A percentile compares a stretch with the other conserved stretches of the same genome.
phyloP scores from a whole-genome alignment of 2,329 filamentous ascomycete genomes.

The Penicillium sp. region DNA sequence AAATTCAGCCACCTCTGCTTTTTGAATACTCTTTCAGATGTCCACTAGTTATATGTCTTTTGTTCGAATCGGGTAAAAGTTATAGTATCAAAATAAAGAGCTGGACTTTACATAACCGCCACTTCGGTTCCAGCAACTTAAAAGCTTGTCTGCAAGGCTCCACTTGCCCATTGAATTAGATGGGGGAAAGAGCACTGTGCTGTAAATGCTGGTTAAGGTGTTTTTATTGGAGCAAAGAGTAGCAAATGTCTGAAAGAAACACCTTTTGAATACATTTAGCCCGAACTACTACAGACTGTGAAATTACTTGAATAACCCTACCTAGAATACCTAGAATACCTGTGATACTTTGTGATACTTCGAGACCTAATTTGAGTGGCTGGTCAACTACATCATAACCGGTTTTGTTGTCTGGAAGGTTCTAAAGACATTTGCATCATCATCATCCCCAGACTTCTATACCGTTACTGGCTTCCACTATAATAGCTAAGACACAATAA shows the following conservation, averaged over 20 bases:
- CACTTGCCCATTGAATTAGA: neutral
- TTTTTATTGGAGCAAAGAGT: no score
- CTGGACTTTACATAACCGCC: neutral
- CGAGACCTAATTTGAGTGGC: neutral
- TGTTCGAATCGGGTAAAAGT: no score
- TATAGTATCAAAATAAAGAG: no score
- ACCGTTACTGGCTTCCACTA: neutral
- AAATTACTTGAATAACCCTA: no score
- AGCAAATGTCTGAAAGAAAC: neutral
- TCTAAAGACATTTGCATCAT: conserved; percentile 1
- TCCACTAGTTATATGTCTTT: no score
- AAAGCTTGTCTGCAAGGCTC: neutral
- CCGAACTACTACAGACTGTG: neutral
- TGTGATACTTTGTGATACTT: neutral
- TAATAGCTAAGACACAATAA: neutral
- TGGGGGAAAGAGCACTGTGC: neutral
- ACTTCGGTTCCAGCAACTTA: neutral
- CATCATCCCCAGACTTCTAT: neutral
- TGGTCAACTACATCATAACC: conserved; percentile 5
- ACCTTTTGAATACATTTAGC: neutral
- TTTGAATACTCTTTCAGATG: no score
- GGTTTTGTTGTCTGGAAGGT: conserved; percentile 1
- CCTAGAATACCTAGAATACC: neutral
- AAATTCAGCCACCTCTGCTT: no score
- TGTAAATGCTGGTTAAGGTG: neutral